These are phyloP conservation scores for Globisporangium yorkense DNA, from an alignment of 352 stramenopile genomes.

Conservation along the genomic window DNA sequence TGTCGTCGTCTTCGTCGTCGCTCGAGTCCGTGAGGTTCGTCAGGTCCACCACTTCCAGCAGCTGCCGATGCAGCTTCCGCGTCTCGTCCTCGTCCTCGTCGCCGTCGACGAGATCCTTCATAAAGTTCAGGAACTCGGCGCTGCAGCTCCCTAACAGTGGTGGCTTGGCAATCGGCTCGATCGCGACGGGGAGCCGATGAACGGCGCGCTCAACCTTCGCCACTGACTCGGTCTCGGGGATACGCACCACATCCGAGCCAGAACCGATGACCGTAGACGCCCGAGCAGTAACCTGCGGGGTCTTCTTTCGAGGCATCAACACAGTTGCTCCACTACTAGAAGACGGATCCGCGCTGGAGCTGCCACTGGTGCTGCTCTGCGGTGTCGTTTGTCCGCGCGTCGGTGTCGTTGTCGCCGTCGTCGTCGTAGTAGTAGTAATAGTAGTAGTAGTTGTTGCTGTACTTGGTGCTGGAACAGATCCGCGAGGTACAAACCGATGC, in stretches of 20 bases:
- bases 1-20: conserved; percentile 26
- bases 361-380: not conserved
- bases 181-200: not conserved
- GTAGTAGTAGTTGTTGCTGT: not conserved
- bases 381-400: not conserved
- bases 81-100: conserved; percentile 34
- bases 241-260: not conserved
- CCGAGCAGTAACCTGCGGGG: not conserved
- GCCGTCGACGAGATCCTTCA: conserved; percentile 34
- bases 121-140: conserved; percentile 38
- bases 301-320: conserved; percentile 26
- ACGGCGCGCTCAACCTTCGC: not conserved
- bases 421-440: not conserved
- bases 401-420: not conserved
- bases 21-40: conserved; percentile 53
- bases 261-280: not conserved
- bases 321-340: not conserved
- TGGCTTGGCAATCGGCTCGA: conserved; percentile 10
- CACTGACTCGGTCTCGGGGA: not conserved
- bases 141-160: conserved; percentile 26
- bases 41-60: conserved; percentile 57
- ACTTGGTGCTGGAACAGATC: not conserved
- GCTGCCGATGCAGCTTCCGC: conserved; percentile 24
- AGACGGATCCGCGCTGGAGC: not conserved
- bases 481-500: not conserved